A percentile compares a stretch with the other conserved stretches of the same genome.
These are phyloP conservation scores for Sporobolomyces roseus DNA, from an alignment of 768 basidiomycete species.

Conservation along the genomic window DNA sequence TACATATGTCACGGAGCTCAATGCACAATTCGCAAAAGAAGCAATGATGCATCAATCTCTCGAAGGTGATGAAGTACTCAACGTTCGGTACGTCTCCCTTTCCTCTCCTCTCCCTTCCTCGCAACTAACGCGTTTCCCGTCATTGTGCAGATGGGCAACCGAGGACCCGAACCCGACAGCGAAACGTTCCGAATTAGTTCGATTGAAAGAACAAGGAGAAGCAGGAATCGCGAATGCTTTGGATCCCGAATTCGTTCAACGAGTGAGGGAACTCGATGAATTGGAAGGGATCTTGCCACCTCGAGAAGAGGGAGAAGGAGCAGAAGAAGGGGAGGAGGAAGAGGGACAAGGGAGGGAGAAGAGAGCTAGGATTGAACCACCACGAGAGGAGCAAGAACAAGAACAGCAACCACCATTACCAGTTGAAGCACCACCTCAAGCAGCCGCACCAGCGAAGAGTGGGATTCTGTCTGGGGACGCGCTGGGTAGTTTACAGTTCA, in stretches of 20 bases:
- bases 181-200: constrained; percentile 76
- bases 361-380: constrained; percentile 47
- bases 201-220: constrained; percentile 77
- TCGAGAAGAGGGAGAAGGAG: constrained; percentile 35
- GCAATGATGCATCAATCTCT: constrained; percentile 98
- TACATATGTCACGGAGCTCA: constrained; percentile 78
- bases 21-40: constrained; percentile 95
- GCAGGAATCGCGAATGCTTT: constrained; percentile 76
- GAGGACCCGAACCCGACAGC: constrained; percentile 94
- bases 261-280: constrained; percentile 77
- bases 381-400: constrained; percentile 16
- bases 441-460: constrained; percentile 10
- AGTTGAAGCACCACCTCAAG: constrained; percentile 46
- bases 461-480: constrained; percentile 79
- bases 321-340: constrained; percentile 47
- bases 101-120: not conserved
- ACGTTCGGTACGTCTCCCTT: constrained; percentile 62
- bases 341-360: constrained; percentile 38
- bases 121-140: not conserved
- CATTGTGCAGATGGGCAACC: constrained; percentile 72
- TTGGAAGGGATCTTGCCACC: constrained; percentile 57
- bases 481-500: constrained; percentile 82
- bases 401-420: constrained; percentile 40
- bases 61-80: constrained; percentile 94
- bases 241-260: constrained; percentile 83